A percentile compares a stretch with the other conserved stretches of the same genome.
Evolutionary conservation across 1,284 basidiomycete species (phyloP).

Genomic region (Apiotrichum domesticum): DNA sequence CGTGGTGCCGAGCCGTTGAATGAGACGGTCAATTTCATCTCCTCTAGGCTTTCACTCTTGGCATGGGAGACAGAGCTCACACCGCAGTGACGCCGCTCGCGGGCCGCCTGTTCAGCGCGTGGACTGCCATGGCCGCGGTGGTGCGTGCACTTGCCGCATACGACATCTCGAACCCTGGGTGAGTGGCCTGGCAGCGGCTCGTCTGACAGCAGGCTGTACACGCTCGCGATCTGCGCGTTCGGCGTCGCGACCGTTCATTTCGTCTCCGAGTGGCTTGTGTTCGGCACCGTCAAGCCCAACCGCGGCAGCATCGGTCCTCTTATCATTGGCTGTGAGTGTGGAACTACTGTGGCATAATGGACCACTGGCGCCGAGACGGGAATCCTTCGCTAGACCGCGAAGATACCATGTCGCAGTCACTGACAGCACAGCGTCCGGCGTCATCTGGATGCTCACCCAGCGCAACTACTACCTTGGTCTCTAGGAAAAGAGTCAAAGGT

Average conservation of each 20-base stretch:
- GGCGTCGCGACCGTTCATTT: slow-evolving; percentile 87
- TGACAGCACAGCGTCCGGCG: slow-evolving; percentile 19
- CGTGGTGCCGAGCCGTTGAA: slow-evolving; percentile 10
- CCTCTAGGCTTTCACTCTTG: too few species aligned
- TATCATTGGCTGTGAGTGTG: slow-evolving; percentile 73
- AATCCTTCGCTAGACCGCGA: too few species aligned
- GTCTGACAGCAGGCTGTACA: slow-evolving; percentile 64
- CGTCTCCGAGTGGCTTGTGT: slow-evolving; percentile 75
- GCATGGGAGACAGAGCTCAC: neutral
- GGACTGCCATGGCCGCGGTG: slow-evolving; percentile 77
- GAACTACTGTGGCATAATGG: too few species aligned
- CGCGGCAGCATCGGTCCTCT: slow-evolving; percentile 67
- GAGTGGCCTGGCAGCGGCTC: slow-evolving; percentile 33
- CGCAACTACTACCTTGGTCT: slow-evolving; percentile 27
- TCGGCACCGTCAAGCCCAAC: slow-evolving; percentile 65
- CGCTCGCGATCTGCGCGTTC: slow-evolving; percentile 80
- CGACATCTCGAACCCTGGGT: slow-evolving; percentile 73
- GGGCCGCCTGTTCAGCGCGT: slow-evolving; percentile 77
- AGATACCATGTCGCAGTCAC: neutral
- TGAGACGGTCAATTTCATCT: too few species aligned
- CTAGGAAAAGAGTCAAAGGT: neutral
- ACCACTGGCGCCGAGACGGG: too few species aligned
- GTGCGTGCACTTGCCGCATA: slow-evolving; percentile 81
- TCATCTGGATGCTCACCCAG: slow-evolving; percentile 32
- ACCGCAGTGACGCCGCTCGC: slow-evolving; percentile 72